A percentile compares a stretch with the other conserved stretches of the same genome.
phyloP scores from a whole-genome alignment of 805 yeast genomes.

The Ogataea philodendri region DNA sequence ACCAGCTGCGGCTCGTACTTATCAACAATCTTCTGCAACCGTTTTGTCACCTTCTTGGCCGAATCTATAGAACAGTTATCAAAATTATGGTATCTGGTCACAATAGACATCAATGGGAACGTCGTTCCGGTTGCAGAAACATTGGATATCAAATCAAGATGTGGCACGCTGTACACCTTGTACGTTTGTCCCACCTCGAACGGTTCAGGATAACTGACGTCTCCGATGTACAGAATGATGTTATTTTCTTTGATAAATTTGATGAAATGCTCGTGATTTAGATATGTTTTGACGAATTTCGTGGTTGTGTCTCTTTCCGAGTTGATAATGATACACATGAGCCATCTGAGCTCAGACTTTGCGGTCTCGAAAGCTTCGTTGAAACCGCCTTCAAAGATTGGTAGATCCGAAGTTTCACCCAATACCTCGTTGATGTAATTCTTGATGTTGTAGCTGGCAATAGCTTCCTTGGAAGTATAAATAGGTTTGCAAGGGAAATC shows the following conservation, averaged over 20 bases:
- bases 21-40: constrained; percentile 43
- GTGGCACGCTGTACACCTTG: constrained; percentile 54
- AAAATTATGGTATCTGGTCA: constrained; percentile 42
- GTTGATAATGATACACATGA: constrained; percentile 53
- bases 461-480: constrained; percentile 17
- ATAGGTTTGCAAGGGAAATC: constrained; percentile 34
- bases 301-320: constrained; percentile 41
- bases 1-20: constrained; percentile 61
- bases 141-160: constrained; percentile 50
- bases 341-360: constrained; percentile 44
- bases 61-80: constrained; percentile 17
- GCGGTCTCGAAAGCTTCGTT: constrained; percentile 42
- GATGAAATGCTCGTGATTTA: constrained; percentile 46
- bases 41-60: constrained; percentile 34
- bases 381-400: constrained; percentile 36
- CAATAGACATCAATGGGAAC: constrained; percentile 47
- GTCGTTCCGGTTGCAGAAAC: constrained; percentile 52
- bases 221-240: constrained; percentile 61
- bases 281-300: constrained; percentile 42
- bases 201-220: constrained; percentile 61
- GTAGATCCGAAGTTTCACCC: constrained; percentile 29
- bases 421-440: constrained; percentile 19
- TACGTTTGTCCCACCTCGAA: constrained; percentile 61
- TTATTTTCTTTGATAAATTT: constrained; percentile 41
- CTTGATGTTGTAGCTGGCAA: constrained; percentile 18